These are phyloP conservation scores for Dillenia turbinata DNA, from an alignment of 164 flowering plant species.

Conservation along the genomic window DNA sequence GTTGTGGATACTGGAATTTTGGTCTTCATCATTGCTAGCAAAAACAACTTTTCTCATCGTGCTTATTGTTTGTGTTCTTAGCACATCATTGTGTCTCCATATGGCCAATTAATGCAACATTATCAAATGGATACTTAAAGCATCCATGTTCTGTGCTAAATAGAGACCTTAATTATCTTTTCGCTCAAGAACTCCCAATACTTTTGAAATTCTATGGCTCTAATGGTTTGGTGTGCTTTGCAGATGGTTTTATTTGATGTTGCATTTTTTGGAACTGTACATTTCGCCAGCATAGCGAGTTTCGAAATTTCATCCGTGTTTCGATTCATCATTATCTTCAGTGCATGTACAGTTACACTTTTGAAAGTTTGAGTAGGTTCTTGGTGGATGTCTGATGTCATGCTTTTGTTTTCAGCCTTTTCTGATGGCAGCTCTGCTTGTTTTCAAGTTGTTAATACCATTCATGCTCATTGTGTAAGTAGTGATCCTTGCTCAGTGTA, in stretches of 20 bases:
- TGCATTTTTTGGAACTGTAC: slow-evolving; percentile 96
- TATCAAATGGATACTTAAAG: too few relatives aligned
- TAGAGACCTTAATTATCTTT: too few relatives aligned
- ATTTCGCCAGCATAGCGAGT: slow-evolving; percentile 97
- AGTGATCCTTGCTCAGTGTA: background rate
- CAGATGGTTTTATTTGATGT: slow-evolving; percentile 91
- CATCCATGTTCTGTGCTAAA: too few relatives aligned
- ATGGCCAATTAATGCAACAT: too few relatives aligned
- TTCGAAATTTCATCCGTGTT: slow-evolving; percentile 98
- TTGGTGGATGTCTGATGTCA: slow-evolving; percentile 1
- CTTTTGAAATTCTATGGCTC: slow-evolving; percentile 1
- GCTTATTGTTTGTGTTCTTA: too few relatives aligned
- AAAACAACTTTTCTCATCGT: too few relatives aligned
- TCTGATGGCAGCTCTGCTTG: slow-evolving; percentile 88
- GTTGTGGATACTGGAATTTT: too few relatives aligned
- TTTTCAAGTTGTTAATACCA: slow-evolving; percentile 90
- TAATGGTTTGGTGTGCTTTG: slow-evolving; percentile 12
- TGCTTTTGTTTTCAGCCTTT: slow-evolving; percentile 71
- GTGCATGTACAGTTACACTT: slow-evolving; percentile 45
- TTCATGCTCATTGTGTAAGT: slow-evolving; percentile 99
- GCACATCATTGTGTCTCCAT: too few relatives aligned
- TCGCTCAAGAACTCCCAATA: too few relatives aligned
- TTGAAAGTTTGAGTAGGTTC: background rate
- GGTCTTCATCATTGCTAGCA: too few relatives aligned
- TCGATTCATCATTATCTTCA: slow-evolving; percentile 92